A percentile compares a stretch with the other conserved stretches of the same genome.
Evolutionary conservation across 768 basidiomycete species (phyloP).

Genomic region (Nidularia pulvinata): DNA sequence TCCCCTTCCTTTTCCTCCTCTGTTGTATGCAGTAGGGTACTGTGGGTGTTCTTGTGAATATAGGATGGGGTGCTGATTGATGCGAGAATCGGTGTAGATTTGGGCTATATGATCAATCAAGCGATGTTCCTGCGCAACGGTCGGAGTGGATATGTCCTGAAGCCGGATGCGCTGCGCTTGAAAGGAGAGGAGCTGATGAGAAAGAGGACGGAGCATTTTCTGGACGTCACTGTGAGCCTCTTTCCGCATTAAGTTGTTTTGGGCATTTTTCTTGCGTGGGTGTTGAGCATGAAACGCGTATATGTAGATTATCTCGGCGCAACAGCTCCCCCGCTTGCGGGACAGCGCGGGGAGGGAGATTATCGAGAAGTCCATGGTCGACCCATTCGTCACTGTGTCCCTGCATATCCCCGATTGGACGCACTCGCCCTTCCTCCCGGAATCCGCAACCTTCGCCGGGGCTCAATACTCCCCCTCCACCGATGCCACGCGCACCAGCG

Average conservation of each 20-base stretch:
- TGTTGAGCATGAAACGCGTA: background rate
- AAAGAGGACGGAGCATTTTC: constrained; percentile 52
- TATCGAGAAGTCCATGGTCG: constrained; percentile 50
- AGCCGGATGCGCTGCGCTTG: constrained; percentile 76
- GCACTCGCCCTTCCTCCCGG: constrained; percentile 22
- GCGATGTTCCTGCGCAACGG: constrained; percentile 96
- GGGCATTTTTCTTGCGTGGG: background rate
- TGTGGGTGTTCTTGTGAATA: too few relatives aligned
- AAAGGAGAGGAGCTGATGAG: constrained; percentile 58
- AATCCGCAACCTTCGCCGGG: constrained; percentile 7
- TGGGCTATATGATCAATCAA: constrained; percentile 90
- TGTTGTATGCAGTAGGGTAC: too few relatives aligned
- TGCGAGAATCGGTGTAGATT: constrained; percentile 43
- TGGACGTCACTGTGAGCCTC: constrained; percentile 59
- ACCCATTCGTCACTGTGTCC: constrained; percentile 84
- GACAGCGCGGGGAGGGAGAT: constrained; percentile 62
- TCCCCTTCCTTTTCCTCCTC: too few relatives aligned
- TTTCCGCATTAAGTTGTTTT: background rate
- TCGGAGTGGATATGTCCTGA: constrained; percentile 87
- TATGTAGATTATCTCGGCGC: constrained; percentile 69
- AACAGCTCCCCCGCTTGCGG: constrained; percentile 80
- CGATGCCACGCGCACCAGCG: constrained; percentile 15
- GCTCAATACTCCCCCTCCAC: constrained; percentile 15
- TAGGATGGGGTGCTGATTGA: background rate
- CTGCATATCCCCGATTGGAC: constrained; percentile 77